These are phyloP conservation scores for Penicillium sp. DNA, from an alignment of 2,329 filamentous ascomycete species.

Conservation along the genomic window DNA sequence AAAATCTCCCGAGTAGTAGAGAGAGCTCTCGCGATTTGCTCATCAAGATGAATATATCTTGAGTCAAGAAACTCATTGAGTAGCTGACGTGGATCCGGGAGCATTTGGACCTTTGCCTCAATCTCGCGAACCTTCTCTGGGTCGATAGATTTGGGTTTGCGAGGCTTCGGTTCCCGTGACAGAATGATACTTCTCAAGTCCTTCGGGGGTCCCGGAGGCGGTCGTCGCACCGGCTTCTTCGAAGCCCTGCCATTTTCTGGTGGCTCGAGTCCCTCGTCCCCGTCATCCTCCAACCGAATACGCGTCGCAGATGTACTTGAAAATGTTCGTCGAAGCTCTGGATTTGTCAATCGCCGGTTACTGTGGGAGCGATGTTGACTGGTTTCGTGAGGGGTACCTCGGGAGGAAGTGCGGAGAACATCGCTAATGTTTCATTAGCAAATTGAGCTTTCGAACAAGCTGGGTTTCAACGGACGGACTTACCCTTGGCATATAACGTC, in stretches of 20 bases:
- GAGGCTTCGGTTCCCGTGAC: not conserved
- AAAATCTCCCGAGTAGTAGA: not conserved
- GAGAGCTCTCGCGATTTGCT: not conserved
- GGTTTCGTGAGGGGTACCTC: not conserved
- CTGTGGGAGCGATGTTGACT: not conserved
- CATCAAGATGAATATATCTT: not conserved
- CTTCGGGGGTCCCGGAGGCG: not conserved
- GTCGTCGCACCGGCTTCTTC: not conserved
- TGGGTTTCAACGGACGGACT: not conserved
- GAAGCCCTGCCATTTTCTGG: not conserved
- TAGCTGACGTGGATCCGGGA: not conserved
- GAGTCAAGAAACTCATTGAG: not conserved
- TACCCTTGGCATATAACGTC: not conserved
- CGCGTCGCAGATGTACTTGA: not conserved
- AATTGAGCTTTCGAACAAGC: not conserved
- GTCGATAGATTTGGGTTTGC: not conserved
- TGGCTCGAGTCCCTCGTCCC: not conserved
- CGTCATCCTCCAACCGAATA: conserved; percentile 1
- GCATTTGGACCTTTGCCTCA: not conserved
- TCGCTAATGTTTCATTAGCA: not conserved
- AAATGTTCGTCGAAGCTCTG: not conserved
- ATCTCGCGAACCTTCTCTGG: not conserved
- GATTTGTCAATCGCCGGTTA: not conserved
- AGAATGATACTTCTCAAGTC: conserved; percentile 1
- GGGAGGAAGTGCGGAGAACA: not conserved